phyloP scores from a whole-genome alignment of 768 basidiomycete species.

The Xanthoconium stramineum region DNA sequence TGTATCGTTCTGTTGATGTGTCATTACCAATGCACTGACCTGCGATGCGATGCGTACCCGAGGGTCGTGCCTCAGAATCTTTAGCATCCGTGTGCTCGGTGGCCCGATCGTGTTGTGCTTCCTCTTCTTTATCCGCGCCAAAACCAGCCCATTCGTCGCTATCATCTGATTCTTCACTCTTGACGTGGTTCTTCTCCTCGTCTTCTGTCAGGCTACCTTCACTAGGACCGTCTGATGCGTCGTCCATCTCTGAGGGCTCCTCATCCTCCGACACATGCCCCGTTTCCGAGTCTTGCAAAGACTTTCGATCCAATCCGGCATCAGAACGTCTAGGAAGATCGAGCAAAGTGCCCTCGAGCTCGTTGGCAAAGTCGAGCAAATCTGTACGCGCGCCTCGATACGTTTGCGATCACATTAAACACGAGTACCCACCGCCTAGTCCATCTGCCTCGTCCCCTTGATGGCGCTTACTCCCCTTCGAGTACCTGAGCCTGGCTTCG shows the following conservation, averaged over 20 bases:
- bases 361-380: constrained; percentile 50
- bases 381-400: constrained; percentile 34
- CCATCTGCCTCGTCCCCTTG: constrained; percentile 68
- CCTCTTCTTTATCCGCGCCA: constrained; percentile 12
- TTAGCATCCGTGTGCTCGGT: background rate
- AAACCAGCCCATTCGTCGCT: constrained; percentile 41
- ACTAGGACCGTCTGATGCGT: background rate
- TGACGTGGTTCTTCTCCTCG: background rate
- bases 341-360: constrained; percentile 13
- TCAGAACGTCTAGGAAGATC: background rate
- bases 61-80: constrained; percentile 1
- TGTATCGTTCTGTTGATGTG: constrained; percentile 47
- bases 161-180: constrained; percentile 24
- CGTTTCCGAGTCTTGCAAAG: background rate
- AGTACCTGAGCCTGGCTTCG: constrained; percentile 70
- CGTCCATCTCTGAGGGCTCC: background rate
- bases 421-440: constrained; percentile 61
- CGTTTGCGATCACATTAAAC: background rate
- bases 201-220: background rate
- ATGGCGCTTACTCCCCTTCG: constrained; percentile 40
- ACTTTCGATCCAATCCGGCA: background rate
- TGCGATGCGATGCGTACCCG: constrained; percentile 11
- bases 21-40: background rate
- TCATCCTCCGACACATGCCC: background rate
- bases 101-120: background rate